phyloP scores from a whole-genome alignment of 2,329 filamentous ascomycete genomes.

The Arthroderma sp. region DNA sequence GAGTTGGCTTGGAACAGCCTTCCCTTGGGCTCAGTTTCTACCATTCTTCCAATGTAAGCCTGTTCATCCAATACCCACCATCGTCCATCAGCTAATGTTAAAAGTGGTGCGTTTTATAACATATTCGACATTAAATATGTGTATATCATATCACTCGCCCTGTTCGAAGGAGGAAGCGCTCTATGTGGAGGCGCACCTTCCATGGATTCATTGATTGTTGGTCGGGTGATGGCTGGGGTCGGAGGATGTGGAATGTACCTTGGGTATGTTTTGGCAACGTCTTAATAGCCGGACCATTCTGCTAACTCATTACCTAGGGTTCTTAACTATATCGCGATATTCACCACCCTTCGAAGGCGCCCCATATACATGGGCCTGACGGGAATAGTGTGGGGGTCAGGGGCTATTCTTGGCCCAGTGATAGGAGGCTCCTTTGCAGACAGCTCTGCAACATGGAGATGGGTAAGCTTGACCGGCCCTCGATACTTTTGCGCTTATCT shows the following conservation, averaged over 20 bases:
- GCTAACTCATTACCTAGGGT: not conserved
- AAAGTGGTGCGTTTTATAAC: slow-evolving; percentile 28
- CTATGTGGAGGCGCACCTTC: slow-evolving; percentile 36
- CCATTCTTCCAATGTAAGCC: slow-evolving; percentile 22
- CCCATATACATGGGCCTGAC: slow-evolving; percentile 25
- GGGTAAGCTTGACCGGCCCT: slow-evolving; percentile 16
- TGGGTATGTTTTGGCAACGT: slow-evolving; percentile 12
- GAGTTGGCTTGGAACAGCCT: slow-evolving; percentile 33
- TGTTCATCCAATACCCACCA: too few species aligned
- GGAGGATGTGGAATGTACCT: slow-evolving; percentile 26
- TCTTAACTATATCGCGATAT: slow-evolving; percentile 20
- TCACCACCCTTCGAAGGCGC: slow-evolving; percentile 17
- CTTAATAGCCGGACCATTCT: not conserved
- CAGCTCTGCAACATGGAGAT: slow-evolving; percentile 24
- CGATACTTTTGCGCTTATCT: not conserved
- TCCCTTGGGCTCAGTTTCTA: slow-evolving; percentile 32
- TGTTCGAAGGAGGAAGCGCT: slow-evolving; percentile 25
- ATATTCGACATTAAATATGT: slow-evolving; percentile 38
- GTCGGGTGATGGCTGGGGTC: slow-evolving; percentile 26
- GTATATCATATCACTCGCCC: slow-evolving; percentile 21
- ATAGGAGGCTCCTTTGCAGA: slow-evolving; percentile 28
- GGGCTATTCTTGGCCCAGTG: slow-evolving; percentile 29
- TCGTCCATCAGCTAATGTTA: not conserved
- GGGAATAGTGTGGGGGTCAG: slow-evolving; percentile 27
- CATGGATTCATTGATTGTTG: slow-evolving; percentile 38